Conservation (phyloP, 2,329 filamentous ascomycete species). For the Trichoderma endophyticum region DNA sequence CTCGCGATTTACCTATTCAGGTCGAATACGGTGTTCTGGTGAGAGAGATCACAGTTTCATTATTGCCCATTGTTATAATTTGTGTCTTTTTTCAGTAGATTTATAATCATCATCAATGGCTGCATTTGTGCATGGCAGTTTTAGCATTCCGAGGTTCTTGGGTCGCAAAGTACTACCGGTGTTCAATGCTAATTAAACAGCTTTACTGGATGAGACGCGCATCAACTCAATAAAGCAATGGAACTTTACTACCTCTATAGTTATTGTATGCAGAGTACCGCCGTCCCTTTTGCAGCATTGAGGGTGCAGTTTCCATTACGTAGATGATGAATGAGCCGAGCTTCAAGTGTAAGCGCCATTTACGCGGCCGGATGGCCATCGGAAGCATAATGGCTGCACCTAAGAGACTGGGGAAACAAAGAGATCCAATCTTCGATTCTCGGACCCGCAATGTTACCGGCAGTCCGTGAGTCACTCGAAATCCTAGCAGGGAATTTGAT, state of each 20-base stretch:
- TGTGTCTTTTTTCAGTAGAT: too few relatives aligned
- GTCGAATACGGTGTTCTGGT: not conserved
- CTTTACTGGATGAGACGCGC: not conserved
- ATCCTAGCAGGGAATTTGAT: not conserved
- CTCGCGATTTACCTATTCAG: not conserved
- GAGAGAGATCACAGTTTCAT: not conserved
- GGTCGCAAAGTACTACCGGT: not conserved
- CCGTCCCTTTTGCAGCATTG: not conserved
- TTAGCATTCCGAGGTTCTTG: not conserved
- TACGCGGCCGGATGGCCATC: not conserved
- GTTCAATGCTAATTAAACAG: not conserved
- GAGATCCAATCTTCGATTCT: not conserved
- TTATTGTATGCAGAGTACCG: not conserved
- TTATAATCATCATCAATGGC: not conserved
- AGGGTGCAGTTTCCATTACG: not conserved
- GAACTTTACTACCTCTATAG: not conserved
- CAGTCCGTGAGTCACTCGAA: conserved; percentile 2
- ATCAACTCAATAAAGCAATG: not conserved
- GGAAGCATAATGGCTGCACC: not conserved
- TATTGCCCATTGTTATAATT: not conserved
- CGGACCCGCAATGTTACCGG: conserved; percentile 2
- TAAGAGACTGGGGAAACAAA: not conserved
- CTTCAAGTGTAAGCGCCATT: not conserved
- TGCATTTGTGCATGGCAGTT: not conserved
- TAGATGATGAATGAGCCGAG: not conserved